Evolutionary conservation across 768 basidiomycete species (phyloP), one percentile per base, ranked within the genome.

Genomic region (Mycena albidolilacea): DNA sequence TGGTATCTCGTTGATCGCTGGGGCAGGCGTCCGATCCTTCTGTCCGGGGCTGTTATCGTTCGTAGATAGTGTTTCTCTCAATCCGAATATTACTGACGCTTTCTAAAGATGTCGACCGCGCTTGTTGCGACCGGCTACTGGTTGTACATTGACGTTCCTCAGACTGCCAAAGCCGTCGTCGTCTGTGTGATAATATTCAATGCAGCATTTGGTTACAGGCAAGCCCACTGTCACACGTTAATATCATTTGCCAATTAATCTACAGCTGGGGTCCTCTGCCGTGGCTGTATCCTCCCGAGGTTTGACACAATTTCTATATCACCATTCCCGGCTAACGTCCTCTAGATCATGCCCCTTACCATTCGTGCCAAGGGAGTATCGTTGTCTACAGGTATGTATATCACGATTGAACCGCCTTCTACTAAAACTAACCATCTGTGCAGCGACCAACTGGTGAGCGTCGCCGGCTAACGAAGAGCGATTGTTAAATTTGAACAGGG

Each of bases 331-430:
- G 69, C 71, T 62, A 64, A 73, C 69, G 64, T 57, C n/a, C 43
- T 37, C 30, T 74, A 94, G 92, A 97, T 98, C 80, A 93, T 98
- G 90, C 96, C 96, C 12, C 86, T 97, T 54, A 87, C 91, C 19
- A 90, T 97, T 77, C 90, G 97, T 48, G 97, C 96, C 12, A 98
- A 98, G 84, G 97, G 97, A n/a, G 97, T 98, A 30, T 97, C 95
- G 8, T 78, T 98, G 43, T 97, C 96, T 0, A 98, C 97, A 6
- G 96, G 96, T 15, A 97, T 95, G 9, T 94, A 94, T 77, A 93
- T 10, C 30, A 23, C 5, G 14, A 67, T 17, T 41, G 41, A 2
- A 11, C 30, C 5, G 12, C 37, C 17, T 54, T 12, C 30, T 39
- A 4, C 30, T 39, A 4, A 63, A 19, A 21, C 48, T 59, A 14